phyloP scores from a whole-genome alignment of 768 basidiomycete genomes.

The Rossbeevera mucosa region DNA sequence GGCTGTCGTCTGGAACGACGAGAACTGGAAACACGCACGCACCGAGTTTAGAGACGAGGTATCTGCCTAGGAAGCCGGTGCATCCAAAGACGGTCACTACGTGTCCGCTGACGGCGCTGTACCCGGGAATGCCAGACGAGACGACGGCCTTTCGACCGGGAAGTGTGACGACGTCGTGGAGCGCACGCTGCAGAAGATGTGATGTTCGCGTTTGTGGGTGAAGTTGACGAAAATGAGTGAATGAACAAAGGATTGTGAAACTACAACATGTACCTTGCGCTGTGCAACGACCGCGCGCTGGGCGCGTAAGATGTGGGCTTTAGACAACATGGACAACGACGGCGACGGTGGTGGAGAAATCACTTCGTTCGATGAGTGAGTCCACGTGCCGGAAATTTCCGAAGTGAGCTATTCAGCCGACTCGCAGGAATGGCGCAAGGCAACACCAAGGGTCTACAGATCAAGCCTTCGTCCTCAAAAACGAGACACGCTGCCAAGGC shows the following conservation, averaged over 20 bases:
- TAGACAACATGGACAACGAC: slow-evolving; percentile 38
- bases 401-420: slow-evolving; percentile 1
- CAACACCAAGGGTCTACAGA: slow-evolving; percentile 70
- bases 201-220: slow-evolving; percentile 1
- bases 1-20: too few species aligned
- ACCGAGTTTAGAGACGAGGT: slow-evolving; percentile 93
- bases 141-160: slow-evolving; percentile 63
- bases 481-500: slow-evolving; percentile 61
- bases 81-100: slow-evolving; percentile 95
- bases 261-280: slow-evolving; percentile 38
- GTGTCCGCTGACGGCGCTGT: slow-evolving; percentile 86
- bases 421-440: slow-evolving; percentile 74
- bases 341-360: slow-evolving; percentile 9
- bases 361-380: slow-evolving; percentile 1
- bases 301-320: slow-evolving; percentile 46
- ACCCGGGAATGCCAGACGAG: slow-evolving; percentile 73
- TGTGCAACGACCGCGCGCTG: slow-evolving; percentile 45
- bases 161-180: slow-evolving; percentile 66
- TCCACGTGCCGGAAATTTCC: slow-evolving; percentile 24
- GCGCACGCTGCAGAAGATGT: slow-evolving; percentile 49
- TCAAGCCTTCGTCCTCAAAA: slow-evolving; percentile 42
- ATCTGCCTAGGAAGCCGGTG: slow-evolving; percentile 92
- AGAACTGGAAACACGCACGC: slow-evolving; percentile 6
- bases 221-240: neutral
- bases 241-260: neutral